phyloP scores from a whole-genome alignment of 2,329 filamentous ascomycete genomes.

The Hypoxylon sp. region DNA sequence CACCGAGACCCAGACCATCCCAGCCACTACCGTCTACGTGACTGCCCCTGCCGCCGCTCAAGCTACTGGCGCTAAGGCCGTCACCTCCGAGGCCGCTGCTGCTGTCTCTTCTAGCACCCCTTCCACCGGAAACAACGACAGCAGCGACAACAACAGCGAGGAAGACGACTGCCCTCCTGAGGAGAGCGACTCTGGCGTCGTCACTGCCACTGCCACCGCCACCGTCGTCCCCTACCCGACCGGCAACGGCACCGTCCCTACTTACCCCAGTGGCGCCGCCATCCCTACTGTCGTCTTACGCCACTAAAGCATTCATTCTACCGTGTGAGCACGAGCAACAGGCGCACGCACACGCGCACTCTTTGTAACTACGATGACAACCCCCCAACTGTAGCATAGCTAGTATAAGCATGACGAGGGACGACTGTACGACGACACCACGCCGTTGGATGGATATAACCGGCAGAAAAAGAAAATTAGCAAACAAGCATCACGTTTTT shows the following conservation, averaged over 20 bases:
- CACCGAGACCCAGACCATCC: slow-evolving; percentile 51
- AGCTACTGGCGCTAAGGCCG: slow-evolving; percentile 33
- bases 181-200: slow-evolving; percentile 52
- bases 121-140: slow-evolving; percentile 28
- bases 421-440: slow-evolving; percentile 37
- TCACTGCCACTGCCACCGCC: slow-evolving; percentile 52
- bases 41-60: slow-evolving; percentile 48
- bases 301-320: slow-evolving; percentile 15
- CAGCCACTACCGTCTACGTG: slow-evolving; percentile 53
- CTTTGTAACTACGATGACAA: slow-evolving; percentile 34
- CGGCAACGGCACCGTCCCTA: slow-evolving; percentile 55
- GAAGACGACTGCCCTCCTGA: slow-evolving; percentile 47
- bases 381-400: slow-evolving; percentile 34
- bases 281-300: slow-evolving; percentile 40
- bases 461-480: background rate
- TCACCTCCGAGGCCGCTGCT: slow-evolving; percentile 25
- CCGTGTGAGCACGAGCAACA: background rate
- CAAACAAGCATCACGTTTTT: slow-evolving; percentile 21
- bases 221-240: slow-evolving; percentile 60
- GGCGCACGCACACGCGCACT: background rate
- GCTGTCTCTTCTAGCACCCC: slow-evolving; percentile 21
- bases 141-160: slow-evolving; percentile 36
- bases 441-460: background rate
- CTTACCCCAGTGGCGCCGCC: slow-evolving; percentile 51
- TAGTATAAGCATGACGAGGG: slow-evolving; percentile 38